Percentiles rank a stretch among this genome's conserved stretches.
Evolutionary conservation across 163 green algal genomes (phyloP).

Genomic region (Trebouxia gelatinosa): DNA sequence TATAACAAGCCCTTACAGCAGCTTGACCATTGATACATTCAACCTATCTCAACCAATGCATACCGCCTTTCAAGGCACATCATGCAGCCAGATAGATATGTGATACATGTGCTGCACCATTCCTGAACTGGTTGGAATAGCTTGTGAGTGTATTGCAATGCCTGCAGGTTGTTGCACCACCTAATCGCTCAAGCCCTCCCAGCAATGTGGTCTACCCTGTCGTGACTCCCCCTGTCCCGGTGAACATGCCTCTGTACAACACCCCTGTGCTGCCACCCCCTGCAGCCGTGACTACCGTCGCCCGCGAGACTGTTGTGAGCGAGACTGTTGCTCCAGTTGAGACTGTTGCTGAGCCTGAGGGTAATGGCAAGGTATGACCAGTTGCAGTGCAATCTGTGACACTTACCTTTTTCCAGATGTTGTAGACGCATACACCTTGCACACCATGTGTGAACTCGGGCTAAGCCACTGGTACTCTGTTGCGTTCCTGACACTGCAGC

Average conservation of each 20-base stretch:
- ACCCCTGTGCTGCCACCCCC: background rate
- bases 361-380: too few species aligned
- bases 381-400: too few species aligned
- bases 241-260: background rate
- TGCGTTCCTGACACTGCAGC: too few species aligned
- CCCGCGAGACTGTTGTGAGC: slow-evolving; percentile 3
- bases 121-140: too few species aligned
- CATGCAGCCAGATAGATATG: background rate
- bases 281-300: background rate
- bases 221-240: background rate
- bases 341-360: background rate
- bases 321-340: background rate
- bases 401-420: too few species aligned
- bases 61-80: background rate
- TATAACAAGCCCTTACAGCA: background rate
- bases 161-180: background rate
- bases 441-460: too few species aligned
- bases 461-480: too few species aligned
- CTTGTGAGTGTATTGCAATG: background rate
- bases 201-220: slow-evolving; percentile 21
- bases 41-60: background rate
- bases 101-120: background rate
- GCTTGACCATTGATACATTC: background rate
- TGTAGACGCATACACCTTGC: too few species aligned
- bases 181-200: background rate